Percentiles rank a stretch among this genome's conserved stretches.
Evolutionary conservation across 345 rosid species (phyloP).

Genomic region (Hypericum perforatum): DNA sequence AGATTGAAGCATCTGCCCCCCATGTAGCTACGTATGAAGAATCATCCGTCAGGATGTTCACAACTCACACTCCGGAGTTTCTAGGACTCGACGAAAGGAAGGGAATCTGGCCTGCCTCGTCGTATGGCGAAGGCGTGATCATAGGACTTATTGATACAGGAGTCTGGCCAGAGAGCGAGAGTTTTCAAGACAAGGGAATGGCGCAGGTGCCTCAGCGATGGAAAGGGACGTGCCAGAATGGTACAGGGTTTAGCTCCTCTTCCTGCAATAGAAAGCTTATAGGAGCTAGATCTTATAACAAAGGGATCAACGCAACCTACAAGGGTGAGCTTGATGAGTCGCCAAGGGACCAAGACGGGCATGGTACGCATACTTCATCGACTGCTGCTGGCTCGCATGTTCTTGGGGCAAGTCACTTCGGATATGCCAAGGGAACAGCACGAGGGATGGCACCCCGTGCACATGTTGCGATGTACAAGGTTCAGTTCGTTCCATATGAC

Average conservation of each 20-base stretch:
- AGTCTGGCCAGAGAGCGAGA: not conserved
- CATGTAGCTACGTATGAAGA: conserved; percentile 27
- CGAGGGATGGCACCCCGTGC: conserved; percentile 18
- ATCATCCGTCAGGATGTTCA: conserved; percentile 28
- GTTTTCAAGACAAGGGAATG: not conserved
- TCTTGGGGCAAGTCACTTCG: conserved; percentile 11
- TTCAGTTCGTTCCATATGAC: conserved; percentile 14
- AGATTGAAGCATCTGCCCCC: conserved; percentile 31
- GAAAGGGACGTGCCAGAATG: not conserved
- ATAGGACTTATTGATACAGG: not conserved
- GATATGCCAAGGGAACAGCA: conserved; percentile 23
- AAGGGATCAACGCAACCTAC: too few species aligned
- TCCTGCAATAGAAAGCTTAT: conserved; percentile 1
- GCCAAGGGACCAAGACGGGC: conserved; percentile 6
- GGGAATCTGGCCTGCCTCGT: not conserved
- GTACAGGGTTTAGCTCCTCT: not conserved
- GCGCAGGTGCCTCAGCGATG: not conserved
- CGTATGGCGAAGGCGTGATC: not conserved
- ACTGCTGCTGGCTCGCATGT: conserved; percentile 18
- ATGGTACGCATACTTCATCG: conserved; percentile 18
- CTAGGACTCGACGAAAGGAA: conserved; percentile 21
- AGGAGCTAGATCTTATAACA: not conserved
- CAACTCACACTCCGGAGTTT: conserved; percentile 30
- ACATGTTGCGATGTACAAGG: conserved; percentile 21
- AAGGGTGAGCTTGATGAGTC: conserved; percentile 7